These are phyloP conservation scores for Hexamita inflata DNA, from an alignment of 208 protist species.

Conservation along the genomic window DNA sequence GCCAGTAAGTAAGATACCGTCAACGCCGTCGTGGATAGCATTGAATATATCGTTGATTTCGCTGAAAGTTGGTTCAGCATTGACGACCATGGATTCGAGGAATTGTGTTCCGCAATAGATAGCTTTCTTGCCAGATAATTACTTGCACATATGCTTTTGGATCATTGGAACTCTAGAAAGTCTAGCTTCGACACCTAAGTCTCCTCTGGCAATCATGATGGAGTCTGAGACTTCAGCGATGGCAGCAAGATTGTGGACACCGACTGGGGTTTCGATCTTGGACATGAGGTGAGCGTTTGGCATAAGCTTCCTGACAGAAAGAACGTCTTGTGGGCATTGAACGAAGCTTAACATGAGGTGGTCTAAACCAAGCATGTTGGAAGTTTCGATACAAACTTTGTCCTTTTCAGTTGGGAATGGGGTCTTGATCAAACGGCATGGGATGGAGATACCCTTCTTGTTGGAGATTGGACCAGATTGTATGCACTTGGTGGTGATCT, in stretches of 20 bases:
- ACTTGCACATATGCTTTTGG: slow-evolving; percentile 21
- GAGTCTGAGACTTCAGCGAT: slow-evolving; percentile 39
- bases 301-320: background rate
- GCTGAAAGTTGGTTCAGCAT: slow-evolving; percentile 38
- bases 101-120: slow-evolving; percentile 50
- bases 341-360: background rate
- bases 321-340: background rate
- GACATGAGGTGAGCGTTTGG: slow-evolving; percentile 32
- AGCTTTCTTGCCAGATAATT: too few relatives aligned
- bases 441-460: slow-evolving; percentile 20
- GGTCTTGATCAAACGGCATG: background rate
- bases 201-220: slow-evolving; percentile 49
- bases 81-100: slow-evolving; percentile 46
- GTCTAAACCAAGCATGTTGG: slow-evolving; percentile 18
- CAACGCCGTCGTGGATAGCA: slow-evolving; percentile 40
- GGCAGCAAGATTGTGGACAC: slow-evolving; percentile 38
- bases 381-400: slow-evolving; percentile 6
- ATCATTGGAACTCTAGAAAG: background rate
- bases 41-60: slow-evolving; percentile 43
- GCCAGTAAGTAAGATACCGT: background rate
- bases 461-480: background rate
- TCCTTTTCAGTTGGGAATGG: background rate
- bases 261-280: slow-evolving; percentile 50
- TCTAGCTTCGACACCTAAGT: slow-evolving; percentile 32
- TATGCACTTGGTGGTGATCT: slow-evolving; percentile 15